These are phyloP conservation scores for Strobilomyces echinocephalus DNA, from an alignment of 768 basidiomycete species.

Conservation along the genomic window DNA sequence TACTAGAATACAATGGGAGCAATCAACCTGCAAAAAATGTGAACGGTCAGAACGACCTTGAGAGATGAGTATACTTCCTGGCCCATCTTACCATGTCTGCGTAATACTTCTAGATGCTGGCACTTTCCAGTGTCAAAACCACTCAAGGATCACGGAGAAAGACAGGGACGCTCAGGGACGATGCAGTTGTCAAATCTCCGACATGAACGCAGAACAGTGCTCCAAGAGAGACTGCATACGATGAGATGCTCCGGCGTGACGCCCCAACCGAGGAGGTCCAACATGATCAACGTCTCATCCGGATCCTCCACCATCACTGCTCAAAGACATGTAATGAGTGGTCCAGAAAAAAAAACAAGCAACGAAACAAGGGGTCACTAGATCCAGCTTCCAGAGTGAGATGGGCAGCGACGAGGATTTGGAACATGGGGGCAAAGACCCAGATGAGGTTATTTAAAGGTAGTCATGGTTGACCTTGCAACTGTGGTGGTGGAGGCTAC, in stretches of 20 bases:
- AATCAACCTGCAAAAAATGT: too few relatives aligned
- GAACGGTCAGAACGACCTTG: too few relatives aligned
- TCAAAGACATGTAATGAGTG: too few relatives aligned
- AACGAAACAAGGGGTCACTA: slow-evolving; percentile 7
- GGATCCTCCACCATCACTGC: too few relatives aligned
- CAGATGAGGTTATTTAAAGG: not conserved
- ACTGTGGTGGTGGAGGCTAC: not conserved
- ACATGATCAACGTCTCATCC: slow-evolving; percentile 31
- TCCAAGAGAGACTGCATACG: slow-evolving; percentile 39
- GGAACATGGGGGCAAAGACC: not conserved
- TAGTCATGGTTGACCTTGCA: not conserved
- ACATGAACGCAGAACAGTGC: slow-evolving; percentile 31
- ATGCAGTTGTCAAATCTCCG: too few relatives aligned
- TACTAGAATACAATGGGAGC: too few relatives aligned
- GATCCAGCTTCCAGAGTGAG: not conserved
- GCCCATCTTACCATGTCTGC: too few relatives aligned
- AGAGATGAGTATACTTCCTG: too few relatives aligned
- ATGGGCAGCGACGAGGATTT: not conserved
- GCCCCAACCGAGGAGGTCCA: slow-evolving; percentile 55
- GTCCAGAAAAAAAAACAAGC: not conserved
- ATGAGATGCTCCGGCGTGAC: slow-evolving; percentile 47
- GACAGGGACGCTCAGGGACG: too few relatives aligned
- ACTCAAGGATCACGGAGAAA: too few relatives aligned
- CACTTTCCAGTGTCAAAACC: too few relatives aligned
- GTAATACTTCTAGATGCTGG: too few relatives aligned